A percentile compares a stretch with the other conserved stretches of the same genome.
Conservation (phyloP, 2,329 filamentous ascomycete species). For the Sarocladium strictum region DNA sequence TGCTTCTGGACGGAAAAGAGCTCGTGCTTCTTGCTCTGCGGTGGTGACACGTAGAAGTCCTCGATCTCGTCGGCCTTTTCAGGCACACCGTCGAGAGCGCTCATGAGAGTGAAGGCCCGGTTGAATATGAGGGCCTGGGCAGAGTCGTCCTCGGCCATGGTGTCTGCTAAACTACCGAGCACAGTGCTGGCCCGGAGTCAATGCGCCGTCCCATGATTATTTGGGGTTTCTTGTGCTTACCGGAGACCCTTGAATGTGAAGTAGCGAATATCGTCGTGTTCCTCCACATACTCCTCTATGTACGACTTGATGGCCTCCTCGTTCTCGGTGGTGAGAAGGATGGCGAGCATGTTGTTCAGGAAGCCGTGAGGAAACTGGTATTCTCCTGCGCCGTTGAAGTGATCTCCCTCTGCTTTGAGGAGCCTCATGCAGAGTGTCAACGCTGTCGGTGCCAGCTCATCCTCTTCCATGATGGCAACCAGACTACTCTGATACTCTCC, state of each 20-base stretch:
- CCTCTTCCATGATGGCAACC: conserved; percentile 53
- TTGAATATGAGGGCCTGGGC: conserved; percentile 39
- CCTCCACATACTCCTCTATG: conserved; percentile 68
- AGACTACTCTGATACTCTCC: conserved; percentile 64
- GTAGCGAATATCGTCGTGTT: conserved; percentile 79
- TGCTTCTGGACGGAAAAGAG: conserved; percentile 62
- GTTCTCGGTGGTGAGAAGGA: conserved; percentile 52
- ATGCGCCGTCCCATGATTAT: conserved; percentile 10
- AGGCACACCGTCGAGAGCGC: conserved; percentile 65
- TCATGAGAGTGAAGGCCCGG: conserved; percentile 56
- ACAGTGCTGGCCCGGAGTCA: conserved; percentile 19
- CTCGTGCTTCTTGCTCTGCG: conserved; percentile 61
- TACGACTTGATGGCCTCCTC: conserved; percentile 65
- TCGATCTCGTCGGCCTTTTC: conserved; percentile 59
- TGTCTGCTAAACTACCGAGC: conserved; percentile 18
- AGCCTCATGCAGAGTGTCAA: conserved; percentile 78
- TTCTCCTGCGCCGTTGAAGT: conserved; percentile 53
- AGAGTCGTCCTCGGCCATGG: neutral
- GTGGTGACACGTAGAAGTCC: conserved; percentile 60
- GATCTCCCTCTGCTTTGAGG: conserved; percentile 70
- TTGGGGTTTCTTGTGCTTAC: conserved; percentile 41
- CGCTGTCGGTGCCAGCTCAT: conserved; percentile 60
- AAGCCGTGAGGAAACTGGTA: conserved; percentile 64
- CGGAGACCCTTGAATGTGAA: conserved; percentile 71
- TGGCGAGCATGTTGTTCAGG: conserved; percentile 58